Evolutionary conservation across 306 rosid species (phyloP).

Genomic region (Vigna angularis): DNA sequence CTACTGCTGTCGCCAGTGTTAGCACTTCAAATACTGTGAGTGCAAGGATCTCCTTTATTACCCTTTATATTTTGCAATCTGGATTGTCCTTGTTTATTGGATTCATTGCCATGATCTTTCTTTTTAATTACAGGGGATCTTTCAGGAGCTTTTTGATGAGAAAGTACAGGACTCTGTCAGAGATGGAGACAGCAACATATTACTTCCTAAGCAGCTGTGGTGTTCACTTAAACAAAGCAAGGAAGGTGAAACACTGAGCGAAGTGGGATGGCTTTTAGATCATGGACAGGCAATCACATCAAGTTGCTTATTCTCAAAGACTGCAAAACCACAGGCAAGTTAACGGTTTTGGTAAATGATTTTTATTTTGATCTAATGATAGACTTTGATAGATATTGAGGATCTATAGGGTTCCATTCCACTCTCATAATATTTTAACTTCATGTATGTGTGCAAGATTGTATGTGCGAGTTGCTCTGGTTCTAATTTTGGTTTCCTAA

Average conservation of each 20-base stretch:
- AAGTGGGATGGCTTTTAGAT: conserved; percentile 93
- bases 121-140: conserved; percentile 52
- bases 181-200: conserved; percentile 59
- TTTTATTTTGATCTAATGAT: conserved; percentile 23
- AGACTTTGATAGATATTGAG: conserved; percentile 27
- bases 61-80: not conserved
- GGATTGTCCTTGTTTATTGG: conserved; percentile 3
- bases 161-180: conserved; percentile 53
- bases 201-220: conserved; percentile 96
- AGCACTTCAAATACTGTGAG: conserved; percentile 62
- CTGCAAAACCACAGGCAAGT: conserved; percentile 76
- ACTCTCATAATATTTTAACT: not conserved
- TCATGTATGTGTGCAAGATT: not conserved
- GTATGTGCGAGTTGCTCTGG: not conserved
- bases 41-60: conserved; percentile 33
- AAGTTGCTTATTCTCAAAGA: conserved; percentile 73
- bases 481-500: not conserved
- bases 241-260: conserved; percentile 68
- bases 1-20: conserved; percentile 57
- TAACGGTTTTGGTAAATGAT: conserved; percentile 19
- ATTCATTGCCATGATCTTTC: conserved; percentile 21
- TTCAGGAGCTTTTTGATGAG: conserved; percentile 59
- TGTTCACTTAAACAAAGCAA: conserved; percentile 65
- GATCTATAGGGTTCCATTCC: not conserved
- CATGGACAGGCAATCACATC: conserved; percentile 77